A percentile compares a stretch with the other conserved stretches of the same genome.
phyloP scores from a whole-genome alignment of 2,329 filamentous ascomycete species.

The Botrytis fragariae region DNA sequence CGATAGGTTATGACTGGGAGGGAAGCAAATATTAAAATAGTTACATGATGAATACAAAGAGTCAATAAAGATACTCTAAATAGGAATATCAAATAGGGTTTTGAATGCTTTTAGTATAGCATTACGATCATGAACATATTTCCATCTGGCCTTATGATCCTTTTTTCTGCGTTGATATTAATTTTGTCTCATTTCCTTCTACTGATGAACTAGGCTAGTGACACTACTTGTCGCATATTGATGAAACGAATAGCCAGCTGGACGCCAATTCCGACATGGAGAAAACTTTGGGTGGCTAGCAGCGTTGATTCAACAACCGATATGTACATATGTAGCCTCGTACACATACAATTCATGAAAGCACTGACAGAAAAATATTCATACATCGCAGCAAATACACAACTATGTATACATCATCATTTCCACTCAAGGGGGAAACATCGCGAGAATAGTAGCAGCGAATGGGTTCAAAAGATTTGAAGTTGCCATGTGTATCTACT shows the following conservation, averaged over 20 bases:
- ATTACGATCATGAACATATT: background rate
- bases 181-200: background rate
- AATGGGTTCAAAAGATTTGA: background rate
- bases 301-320: too few relatives aligned
- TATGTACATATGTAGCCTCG: too few relatives aligned
- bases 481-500: background rate
- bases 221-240: too few relatives aligned
- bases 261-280: background rate
- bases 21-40: constrained; percentile 6
- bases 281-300: too few relatives aligned
- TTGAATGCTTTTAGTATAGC: constrained; percentile 9
- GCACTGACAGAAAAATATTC: background rate
- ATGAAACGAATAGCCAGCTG: too few relatives aligned
- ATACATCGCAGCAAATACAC: background rate
- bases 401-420: too few relatives aligned
- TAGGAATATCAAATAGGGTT: background rate
- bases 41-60: constrained; percentile 7
- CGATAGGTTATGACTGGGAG: constrained; percentile 11
- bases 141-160: background rate
- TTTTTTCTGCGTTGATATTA: background rate
- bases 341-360: too few relatives aligned
- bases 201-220: too few relatives aligned
- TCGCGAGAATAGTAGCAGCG: background rate
- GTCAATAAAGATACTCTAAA: constrained; percentile 1
- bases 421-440: background rate